Evolutionary conservation across 1,284 basidiomycete species (phyloP), one percentile per base, ranked within the genome.

Genomic region (Pseudozyma thailandica): DNA sequence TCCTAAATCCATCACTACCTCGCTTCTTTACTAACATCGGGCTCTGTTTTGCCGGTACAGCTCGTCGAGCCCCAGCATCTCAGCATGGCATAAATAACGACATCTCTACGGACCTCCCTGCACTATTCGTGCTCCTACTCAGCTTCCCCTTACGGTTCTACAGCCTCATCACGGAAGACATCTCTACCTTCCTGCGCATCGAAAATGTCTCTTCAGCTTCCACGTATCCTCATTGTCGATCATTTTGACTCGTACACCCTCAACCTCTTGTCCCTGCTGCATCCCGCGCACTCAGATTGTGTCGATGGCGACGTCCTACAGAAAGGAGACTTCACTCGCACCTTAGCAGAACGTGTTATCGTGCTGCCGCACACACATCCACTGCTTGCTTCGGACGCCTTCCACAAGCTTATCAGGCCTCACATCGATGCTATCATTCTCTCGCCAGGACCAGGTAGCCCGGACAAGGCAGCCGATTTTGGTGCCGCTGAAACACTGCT

Each of bases 241-340:
- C 80, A 82, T 45, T 68, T 77, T 50, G 81, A 82, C 62, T 81
- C 80, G 3, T 82, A 82, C 48, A 82, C 81, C 35, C 77, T 77
- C 20, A 82, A 82, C 37, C 54, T 82, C 16, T 58, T 82, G 21
- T 68, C 76, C 16, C 37, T 81, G 16, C 55, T 82, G 26, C 54
- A 57, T 35, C 52, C 69, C 0, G 15, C 16, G 30, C 25, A 25
- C 48, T 5, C 3, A n/a, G n/a, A n/a, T n/a, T n/a, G n/a, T n/a
- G n/a, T n/a, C 30, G n/a, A 45, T 18, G 28, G n/a, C 33, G 18
- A 33, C 8, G 15, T 21, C 4, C 23, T 30, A 10, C 25, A 25
- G 33, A 37, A 45, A 28, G 25, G 53, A 16, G 62, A 61, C 16
- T 50, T 66, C 15, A 47, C 49, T 0, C 44, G 28, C 9, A 43